phyloP scores from a whole-genome alignment of 139 green algal species.

The Tetraselmis striata region DNA sequence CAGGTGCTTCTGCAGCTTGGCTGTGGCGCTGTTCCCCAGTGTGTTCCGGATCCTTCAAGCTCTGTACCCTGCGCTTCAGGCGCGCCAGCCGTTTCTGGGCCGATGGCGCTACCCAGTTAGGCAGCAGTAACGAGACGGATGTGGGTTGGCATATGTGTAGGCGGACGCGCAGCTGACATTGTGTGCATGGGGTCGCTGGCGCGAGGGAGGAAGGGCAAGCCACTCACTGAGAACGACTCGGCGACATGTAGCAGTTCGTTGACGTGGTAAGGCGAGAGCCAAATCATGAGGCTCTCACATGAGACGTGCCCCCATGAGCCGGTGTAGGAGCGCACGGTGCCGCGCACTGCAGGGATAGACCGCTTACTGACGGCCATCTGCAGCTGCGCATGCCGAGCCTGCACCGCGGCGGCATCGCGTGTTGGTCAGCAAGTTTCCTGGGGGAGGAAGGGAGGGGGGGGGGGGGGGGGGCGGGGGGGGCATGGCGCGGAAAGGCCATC shows the following conservation, averaged over 20 bases:
- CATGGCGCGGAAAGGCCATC: too few species aligned
- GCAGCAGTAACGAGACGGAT: too few species aligned
- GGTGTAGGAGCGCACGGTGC: not conserved
- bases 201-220: too few species aligned
- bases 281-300: not conserved
- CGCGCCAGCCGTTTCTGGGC: not conserved
- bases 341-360: not conserved
- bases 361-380: not conserved
- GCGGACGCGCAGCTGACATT: too few species aligned
- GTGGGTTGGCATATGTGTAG: too few species aligned
- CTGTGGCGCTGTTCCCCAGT: not conserved
- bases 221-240: not conserved
- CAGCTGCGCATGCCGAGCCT: not conserved
- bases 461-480: too few species aligned
- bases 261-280: not conserved
- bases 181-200: too few species aligned
- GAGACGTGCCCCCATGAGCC: not conserved
- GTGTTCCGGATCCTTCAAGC: not conserved
- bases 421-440: too few species aligned
- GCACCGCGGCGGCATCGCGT: too few species aligned
- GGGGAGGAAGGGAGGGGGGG: too few species aligned
- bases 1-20: not conserved
- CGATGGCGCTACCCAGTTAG: too few species aligned
- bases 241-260: not conserved
- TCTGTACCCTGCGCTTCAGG: not conserved